Base-by-base conservation (phyloP, 202 grass and related monocot genomes). In the Schoenoplectus tabernaemontani region DNA sequence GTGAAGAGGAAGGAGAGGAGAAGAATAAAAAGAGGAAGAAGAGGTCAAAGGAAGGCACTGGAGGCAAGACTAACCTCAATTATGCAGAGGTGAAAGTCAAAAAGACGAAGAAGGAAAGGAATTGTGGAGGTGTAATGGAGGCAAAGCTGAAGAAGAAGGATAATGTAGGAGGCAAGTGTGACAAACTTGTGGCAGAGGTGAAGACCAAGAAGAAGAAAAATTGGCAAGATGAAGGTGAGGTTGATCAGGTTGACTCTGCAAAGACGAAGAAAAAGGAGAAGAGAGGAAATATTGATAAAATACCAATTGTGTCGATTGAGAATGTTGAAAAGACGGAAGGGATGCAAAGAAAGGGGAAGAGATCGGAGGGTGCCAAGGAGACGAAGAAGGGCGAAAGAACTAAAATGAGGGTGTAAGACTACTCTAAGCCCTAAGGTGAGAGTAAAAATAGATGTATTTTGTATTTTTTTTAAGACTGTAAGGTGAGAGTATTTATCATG, bases 51-150 rank as follows among this genome's bases (percentile, higher is more conserved):
- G 70, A 63, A 72, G 70, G 32, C 32, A 36, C 23, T 38, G 57
- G 13, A 41, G 57, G 37, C n/a, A 20, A 2, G 4, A 17, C 57
- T 41, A 58, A 58, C 13, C 22, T 24, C 7, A 9, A 82, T 23
- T 83, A 37, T 37, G 19, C 20, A 16, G 84, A 87, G 81, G 78
- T 51, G 71, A 87, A 92, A 67, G 59, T 84, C 62, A 80, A 89
- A 63, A 87, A 87, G 64, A 69, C 75, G 30, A 83, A 76, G 57
- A 68, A 7, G 66, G 77, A 77, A 38, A 78, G 38, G 61, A 61
- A n/a, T n/a, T n/a, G 17, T 73, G 76, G 53, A 57, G 59, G 56
- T 77, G 34, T 17, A 59, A 78, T 56, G 22, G 74, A 84, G 4
- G 64, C 1, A 9, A 83, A 89, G 79, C 39, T 82, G 58, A 28